phyloP scores from a whole-genome alignment of 345 rosid genomes.

The Lumnitzera littorea region DNA sequence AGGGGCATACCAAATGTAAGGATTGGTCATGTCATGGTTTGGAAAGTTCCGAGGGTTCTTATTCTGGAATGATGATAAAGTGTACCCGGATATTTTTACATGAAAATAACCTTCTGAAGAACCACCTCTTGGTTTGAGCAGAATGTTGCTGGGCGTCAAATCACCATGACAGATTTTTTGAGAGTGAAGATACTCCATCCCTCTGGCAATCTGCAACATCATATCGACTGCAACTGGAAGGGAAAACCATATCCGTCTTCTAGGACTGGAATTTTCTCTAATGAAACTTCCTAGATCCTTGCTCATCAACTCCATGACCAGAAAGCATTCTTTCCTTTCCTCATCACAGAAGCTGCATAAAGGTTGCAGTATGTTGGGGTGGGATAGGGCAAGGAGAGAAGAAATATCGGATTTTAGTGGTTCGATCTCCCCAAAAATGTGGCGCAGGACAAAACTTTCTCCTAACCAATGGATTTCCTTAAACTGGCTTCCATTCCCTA shows the following conservation, averaged over 20 bases:
- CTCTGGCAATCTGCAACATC: slow-evolving; percentile 86
- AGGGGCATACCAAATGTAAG: slow-evolving; percentile 76
- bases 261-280: slow-evolving; percentile 65
- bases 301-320: slow-evolving; percentile 78
- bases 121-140: slow-evolving; percentile 51
- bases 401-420: slow-evolving; percentile 51
- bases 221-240: slow-evolving; percentile 70
- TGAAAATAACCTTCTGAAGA: slow-evolving; percentile 62
- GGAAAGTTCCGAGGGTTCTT: slow-evolving; percentile 20
- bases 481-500: slow-evolving; percentile 54
- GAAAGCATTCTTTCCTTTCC: slow-evolving; percentile 61
- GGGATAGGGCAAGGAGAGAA: slow-evolving; percentile 58
- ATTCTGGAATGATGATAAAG: slow-evolving; percentile 30
- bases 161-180: slow-evolving; percentile 57
- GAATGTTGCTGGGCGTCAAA: slow-evolving; percentile 55
- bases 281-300: slow-evolving; percentile 57
- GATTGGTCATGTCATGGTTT: slow-evolving; percentile 28
- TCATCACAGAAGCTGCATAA: slow-evolving; percentile 71
- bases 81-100: slow-evolving; percentile 69
- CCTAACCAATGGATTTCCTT: slow-evolving; percentile 96
- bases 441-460: slow-evolving; percentile 58
- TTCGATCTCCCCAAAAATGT: slow-evolving; percentile 49
- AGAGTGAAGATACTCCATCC: slow-evolving; percentile 86
- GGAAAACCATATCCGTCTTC: slow-evolving; percentile 45
- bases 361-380: slow-evolving; percentile 72